Percentiles rank a stretch among this genome's conserved stretches.
Evolutionary conservation across 2,329 filamentous ascomycete species (phyloP).

Genomic region (Rhynchosporium secalis): DNA sequence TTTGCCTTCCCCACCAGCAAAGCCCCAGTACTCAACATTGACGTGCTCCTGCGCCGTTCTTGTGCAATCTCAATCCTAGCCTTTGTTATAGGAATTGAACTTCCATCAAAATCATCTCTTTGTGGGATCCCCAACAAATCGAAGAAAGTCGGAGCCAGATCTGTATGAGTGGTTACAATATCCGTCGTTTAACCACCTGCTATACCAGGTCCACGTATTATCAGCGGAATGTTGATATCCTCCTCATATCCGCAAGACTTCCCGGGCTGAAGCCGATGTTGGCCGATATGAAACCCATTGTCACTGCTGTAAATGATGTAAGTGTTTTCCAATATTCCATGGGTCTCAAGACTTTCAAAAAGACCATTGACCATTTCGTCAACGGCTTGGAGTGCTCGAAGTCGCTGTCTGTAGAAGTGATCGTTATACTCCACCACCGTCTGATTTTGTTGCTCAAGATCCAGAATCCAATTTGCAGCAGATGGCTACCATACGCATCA

Average conservation of each 20-base stretch:
- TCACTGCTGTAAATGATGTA: constrained; percentile 61
- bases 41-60: constrained; percentile 46
- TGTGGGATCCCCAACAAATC: constrained; percentile 39
- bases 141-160: constrained; percentile 52
- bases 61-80: constrained; percentile 19
- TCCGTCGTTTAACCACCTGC: constrained; percentile 41
- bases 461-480: constrained; percentile 48
- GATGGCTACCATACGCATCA: constrained; percentile 24
- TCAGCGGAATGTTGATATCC: constrained; percentile 53
- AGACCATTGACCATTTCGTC: constrained; percentile 55
- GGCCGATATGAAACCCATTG: constrained; percentile 53
- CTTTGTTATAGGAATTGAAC: constrained; percentile 42
- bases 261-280: constrained; percentile 50
- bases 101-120: constrained; percentile 48
- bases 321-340: constrained; percentile 44
- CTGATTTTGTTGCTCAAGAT: constrained; percentile 44
- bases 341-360: constrained; percentile 44
- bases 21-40: constrained; percentile 48
- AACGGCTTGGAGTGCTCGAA: constrained; percentile 52
- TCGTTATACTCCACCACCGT: constrained; percentile 49
- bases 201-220: constrained; percentile 59
- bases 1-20: constrained; percentile 29
- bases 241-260: constrained; percentile 52
- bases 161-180: constrained; percentile 54
- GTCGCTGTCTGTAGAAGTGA: constrained; percentile 50